A percentile compares a stretch with the other conserved stretches of the same genome.
These are phyloP conservation scores for Parachaetomium inaequale DNA, from an alignment of 495 filamentous ascomycete species.

Conservation along the genomic window DNA sequence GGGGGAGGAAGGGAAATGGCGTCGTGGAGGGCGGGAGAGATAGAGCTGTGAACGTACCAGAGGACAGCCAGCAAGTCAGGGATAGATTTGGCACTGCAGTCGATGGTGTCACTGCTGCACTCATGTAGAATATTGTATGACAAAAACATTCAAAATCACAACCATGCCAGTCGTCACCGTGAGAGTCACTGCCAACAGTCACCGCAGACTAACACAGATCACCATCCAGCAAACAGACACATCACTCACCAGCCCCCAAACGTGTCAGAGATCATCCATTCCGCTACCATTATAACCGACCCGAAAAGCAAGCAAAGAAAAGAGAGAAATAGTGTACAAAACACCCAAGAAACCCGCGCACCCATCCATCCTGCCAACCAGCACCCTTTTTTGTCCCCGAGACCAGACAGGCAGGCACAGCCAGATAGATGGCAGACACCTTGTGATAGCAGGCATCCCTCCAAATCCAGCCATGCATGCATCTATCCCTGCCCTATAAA, in stretches of 20 bases:
- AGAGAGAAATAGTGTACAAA: not conserved
- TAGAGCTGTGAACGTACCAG: too few species aligned
- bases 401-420: not conserved
- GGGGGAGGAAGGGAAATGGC: not conserved
- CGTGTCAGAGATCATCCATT: not conserved
- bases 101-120: not conserved
- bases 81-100: too few species aligned
- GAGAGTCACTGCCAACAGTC: not conserved
- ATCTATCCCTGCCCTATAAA: not conserved
- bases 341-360: not conserved
- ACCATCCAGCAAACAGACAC: not conserved
- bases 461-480: not conserved
- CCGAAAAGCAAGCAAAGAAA: not conserved
- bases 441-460: not conserved
- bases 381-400: not conserved
- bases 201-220: not conserved
- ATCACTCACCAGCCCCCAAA: not conserved
- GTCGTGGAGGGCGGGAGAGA: too few species aligned
- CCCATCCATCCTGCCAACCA: not conserved
- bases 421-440: not conserved
- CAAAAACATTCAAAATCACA: not conserved
- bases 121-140: constrained; percentile 14
- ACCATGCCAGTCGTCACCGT: too few species aligned
- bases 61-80: too few species aligned
- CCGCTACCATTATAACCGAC: not conserved